phyloP scores from a whole-genome alignment of 1,284 basidiomycete species.

The Ganoderma lingzhi region DNA sequence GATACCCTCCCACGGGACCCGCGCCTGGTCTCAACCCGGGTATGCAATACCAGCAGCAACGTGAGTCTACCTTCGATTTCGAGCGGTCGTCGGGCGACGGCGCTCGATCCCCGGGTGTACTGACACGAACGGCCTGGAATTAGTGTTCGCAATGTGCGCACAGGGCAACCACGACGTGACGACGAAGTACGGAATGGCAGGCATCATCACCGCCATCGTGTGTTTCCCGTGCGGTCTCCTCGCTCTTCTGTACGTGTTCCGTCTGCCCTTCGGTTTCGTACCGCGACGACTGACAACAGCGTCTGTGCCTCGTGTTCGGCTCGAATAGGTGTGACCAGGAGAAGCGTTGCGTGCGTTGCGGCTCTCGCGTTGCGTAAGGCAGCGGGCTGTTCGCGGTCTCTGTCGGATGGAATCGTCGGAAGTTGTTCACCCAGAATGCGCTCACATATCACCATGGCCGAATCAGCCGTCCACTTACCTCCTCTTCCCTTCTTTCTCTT shows the following conservation, averaged over 20 bases:
- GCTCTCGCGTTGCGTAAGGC: constrained; percentile 13
- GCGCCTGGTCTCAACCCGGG: constrained; percentile 10
- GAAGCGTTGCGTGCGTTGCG: constrained; percentile 34
- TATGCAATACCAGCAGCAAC: constrained; percentile 30
- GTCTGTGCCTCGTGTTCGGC: background rate
- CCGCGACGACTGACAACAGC: background rate
- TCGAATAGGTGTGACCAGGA: constrained; percentile 25
- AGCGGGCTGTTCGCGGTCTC: background rate
- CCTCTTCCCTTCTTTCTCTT: background rate
- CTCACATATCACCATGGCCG: background rate
- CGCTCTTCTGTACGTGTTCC: constrained; percentile 38
- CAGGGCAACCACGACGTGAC: constrained; percentile 37
- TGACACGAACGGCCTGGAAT: background rate
- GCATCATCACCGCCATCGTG: constrained; percentile 38
- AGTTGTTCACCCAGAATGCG: background rate
- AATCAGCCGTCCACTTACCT: background rate
- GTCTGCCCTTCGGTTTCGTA: background rate
- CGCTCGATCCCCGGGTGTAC: background rate
- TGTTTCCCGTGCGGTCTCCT: constrained; percentile 40
- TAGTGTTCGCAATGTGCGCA: constrained; percentile 39
- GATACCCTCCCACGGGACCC: constrained; percentile 8
- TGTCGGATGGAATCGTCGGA: background rate
- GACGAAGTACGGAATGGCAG: constrained; percentile 37
- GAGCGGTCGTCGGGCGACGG: too few relatives aligned
- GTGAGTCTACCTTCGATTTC: constrained; percentile 15